Conservation (phyloP, 768 basidiomycete species). For the Psilocybe azurescens region DNA sequence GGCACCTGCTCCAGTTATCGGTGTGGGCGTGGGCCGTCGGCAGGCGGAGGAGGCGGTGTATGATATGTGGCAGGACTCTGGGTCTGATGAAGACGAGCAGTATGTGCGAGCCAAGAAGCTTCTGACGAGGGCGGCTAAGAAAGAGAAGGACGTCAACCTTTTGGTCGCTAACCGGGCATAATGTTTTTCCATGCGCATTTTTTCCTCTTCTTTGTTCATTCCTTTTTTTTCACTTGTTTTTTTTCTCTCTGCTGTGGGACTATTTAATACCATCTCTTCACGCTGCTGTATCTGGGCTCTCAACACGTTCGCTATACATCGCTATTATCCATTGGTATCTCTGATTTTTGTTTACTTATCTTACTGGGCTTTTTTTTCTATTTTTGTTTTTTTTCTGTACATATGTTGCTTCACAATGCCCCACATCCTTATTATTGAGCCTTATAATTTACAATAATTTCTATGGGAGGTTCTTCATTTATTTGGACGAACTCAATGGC, state of each 20-base stretch:
- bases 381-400: neutral
- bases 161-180: conserved; percentile 20
- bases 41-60: conserved; percentile 3
- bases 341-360: neutral
- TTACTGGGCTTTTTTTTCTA: neutral
- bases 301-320: neutral
- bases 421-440: neutral
- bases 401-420: neutral
- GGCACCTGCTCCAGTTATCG: conserved; percentile 5
- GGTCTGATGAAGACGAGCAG: conserved; percentile 69
- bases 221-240: neutral
- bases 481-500: too few relatives aligned
- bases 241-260: neutral
- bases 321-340: neutral
- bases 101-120: conserved; percentile 63
- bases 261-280: neutral
- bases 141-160: conserved; percentile 33
- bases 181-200: neutral
- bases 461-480: neutral
- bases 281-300: neutral
- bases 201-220: conserved; percentile 3
- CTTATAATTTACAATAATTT: conserved; percentile 1
- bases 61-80: conserved; percentile 71
- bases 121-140: conserved; percentile 52
- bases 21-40: neutral